Evolutionary conservation across 1,284 basidiomycete species (phyloP), one percentile per base, ranked within the genome.

Genomic region (Trametes sp.): DNA sequence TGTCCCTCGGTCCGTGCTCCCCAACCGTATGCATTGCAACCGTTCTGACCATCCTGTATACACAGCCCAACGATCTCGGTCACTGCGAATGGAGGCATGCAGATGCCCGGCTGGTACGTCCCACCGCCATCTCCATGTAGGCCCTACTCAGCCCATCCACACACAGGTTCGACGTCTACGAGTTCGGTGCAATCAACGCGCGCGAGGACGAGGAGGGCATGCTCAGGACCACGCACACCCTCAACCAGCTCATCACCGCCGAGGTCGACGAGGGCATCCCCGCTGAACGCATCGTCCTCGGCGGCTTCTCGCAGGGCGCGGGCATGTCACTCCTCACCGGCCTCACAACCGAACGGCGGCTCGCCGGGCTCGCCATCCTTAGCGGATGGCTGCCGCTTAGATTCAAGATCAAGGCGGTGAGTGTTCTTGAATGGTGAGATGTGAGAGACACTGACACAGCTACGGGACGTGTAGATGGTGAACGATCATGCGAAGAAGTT

Each of bases 221-320:
- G 84, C 80, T 92, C 36, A 75, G 84, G 35, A 87, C 90, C 29
- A 82, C 86, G 19, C 78, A 81, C 36, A 75, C 80, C 23, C 82
- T 97, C 68, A 89, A 90, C 71, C 76, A 83, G 61, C 79, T 96
- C 65, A 88, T 98, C 71, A 82, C 85, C 16, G 81, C 83, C 4
- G 95, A 97, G 75, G 80, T 95, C 35, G 86, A 89, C 59, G 80
- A 81, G 16, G 94, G 93, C 28, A 86, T 90, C 55, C 82, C 87
- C 7, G 78, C 89, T 28, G 81, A 83, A 57, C 84, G 87, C 29
- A 88, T 92, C 66, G 81, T 96, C 19, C 76, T 97, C 29, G 94
- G 93, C 35, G 95, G 96, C 1, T 98, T 97, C 79, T 91, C 88
- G 63, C 95, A 97, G 76, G 95, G 95, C 42, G 92, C 83, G 19